Conservation (phyloP, 306 rosid genomes). For the Myrica gale region DNA sequence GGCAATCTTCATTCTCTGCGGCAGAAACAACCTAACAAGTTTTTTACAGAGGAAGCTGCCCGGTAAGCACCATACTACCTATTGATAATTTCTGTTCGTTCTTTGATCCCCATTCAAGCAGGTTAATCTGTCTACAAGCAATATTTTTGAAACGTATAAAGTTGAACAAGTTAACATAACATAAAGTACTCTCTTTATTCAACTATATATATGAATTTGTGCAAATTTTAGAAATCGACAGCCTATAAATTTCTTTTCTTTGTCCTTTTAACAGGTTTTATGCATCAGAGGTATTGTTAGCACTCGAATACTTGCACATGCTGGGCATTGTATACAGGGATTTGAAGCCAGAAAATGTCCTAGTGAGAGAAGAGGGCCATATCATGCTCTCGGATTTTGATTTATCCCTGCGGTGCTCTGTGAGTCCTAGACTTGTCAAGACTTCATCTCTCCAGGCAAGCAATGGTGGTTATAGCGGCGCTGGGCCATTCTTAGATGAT, state of each 20-base stretch:
- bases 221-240: not conserved
- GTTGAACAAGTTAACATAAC: not conserved
- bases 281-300: slow-evolving; percentile 77
- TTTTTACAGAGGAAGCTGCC: slow-evolving; percentile 87
- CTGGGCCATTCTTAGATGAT: slow-evolving; percentile 37
- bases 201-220: not conserved
- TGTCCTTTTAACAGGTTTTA: slow-evolving; percentile 56
- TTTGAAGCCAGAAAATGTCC: slow-evolving; percentile 82
- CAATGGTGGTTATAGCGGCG: slow-evolving; percentile 15
- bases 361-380: slow-evolving; percentile 85
- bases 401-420: slow-evolving; percentile 83
- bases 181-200: not conserved
- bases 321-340: slow-evolving; percentile 92
- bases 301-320: slow-evolving; percentile 95
- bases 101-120: not conserved
- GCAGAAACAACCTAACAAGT: slow-evolving; percentile 85
- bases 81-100: slow-evolving; percentile 7
- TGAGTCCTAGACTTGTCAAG: slow-evolving; percentile 74
- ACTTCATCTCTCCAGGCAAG: slow-evolving; percentile 53
- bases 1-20: slow-evolving; percentile 90
- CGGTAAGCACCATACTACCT: slow-evolving; percentile 43
- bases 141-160: not conserved
- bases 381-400: slow-evolving; percentile 97
- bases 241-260: slow-evolving; percentile 19
- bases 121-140: not conserved